These are phyloP conservation scores for Colletotrichum sp. DNA, from an alignment of 2,329 filamentous ascomycete species.

Conservation along the genomic window DNA sequence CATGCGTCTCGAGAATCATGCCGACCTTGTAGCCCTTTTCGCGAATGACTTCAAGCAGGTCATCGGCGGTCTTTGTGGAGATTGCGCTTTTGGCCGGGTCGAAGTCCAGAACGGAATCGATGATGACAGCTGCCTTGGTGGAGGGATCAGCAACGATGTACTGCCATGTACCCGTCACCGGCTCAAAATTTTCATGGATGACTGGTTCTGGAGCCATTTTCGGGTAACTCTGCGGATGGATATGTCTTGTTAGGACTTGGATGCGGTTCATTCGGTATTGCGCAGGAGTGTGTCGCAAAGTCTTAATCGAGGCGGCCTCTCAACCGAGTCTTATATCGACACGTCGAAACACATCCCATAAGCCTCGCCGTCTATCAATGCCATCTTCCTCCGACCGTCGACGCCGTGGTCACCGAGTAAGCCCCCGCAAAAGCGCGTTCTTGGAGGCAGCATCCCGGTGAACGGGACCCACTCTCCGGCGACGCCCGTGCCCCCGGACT, in stretches of 20 bases:
- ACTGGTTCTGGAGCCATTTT: conserved; percentile 29
- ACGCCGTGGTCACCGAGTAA: neutral
- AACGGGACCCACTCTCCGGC: neutral
- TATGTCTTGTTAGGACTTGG: neutral
- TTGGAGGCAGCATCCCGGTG: neutral
- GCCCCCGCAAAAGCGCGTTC: neutral
- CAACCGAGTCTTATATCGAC: neutral
- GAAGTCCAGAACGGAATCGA: conserved; percentile 63
- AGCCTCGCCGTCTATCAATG: neutral
- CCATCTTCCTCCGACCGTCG: neutral
- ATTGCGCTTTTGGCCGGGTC: conserved; percentile 42
- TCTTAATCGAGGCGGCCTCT: neutral
- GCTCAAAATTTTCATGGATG: conserved; percentile 39
- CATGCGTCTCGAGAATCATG: conserved; percentile 62
- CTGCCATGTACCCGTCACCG: conserved; percentile 54
- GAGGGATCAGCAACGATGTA: conserved; percentile 57
- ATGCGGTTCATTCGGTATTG: neutral
- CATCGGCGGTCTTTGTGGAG: conserved; percentile 53
- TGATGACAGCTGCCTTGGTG: conserved; percentile 52
- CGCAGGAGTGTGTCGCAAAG: neutral
- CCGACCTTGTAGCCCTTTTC: conserved; percentile 49
- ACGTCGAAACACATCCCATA: neutral
- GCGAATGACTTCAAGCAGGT: conserved; percentile 45
- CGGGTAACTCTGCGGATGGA: neutral
- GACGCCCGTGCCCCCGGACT: conserved; percentile 9